Base-by-base conservation (phyloP, 805 yeast genomes). In the Spathaspora hagerdaliae region DNA sequence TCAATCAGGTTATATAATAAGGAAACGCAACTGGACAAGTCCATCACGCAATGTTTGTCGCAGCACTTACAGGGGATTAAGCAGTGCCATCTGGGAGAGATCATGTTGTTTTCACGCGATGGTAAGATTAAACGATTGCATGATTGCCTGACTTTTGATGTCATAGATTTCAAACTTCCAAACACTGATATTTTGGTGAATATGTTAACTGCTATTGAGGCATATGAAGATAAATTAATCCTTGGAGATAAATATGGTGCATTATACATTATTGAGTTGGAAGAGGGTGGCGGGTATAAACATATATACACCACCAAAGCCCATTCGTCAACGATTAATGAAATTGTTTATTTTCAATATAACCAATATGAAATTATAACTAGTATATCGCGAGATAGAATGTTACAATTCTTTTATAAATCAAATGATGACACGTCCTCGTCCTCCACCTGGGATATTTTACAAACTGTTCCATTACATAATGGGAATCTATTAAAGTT, bases 381-480 rank as follows among this genome's bases (percentile, higher is more conserved):
- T 15, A 73, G 79, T 35, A 74, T 77, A 27, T 78, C 85, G 1
- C 61, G 87, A 36, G 88, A 83, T 56, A 56, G 88, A 42, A 83
- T 82, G 69, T 73, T 83, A 31, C 88, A 83, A 56, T 56, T 82
- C 0, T 79, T 78, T 47, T 54, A 57, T n/a, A n/a, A n/a, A n/a
- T n/a, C n/a, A n/a, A n/a, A n/a, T n/a, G n/a, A n/a, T n/a, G n/a
- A n/a, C n/a, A n/a, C n/a, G n/a, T n/a, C n/a, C n/a, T n/a, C n/a
- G n/a, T n/a, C n/a, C n/a, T n/a, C n/a, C n/a, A n/a, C n/a, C n/a
- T n/a, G n/a, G 87, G 69, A 64, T 5, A 60, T 85, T 4, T 58
- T 73, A 38, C 85, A 82, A 53, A 84, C 90, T 0, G 54, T 84
- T n/a, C 75, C 78, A 1, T 64, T 73, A 6, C 87, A 81, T 52